Percentiles rank a stretch among this genome's conserved stretches.
These are phyloP conservation scores for Penicillium nucicola DNA, from an alignment of 495 filamentous ascomycete genomes.

Conservation along the genomic window DNA sequence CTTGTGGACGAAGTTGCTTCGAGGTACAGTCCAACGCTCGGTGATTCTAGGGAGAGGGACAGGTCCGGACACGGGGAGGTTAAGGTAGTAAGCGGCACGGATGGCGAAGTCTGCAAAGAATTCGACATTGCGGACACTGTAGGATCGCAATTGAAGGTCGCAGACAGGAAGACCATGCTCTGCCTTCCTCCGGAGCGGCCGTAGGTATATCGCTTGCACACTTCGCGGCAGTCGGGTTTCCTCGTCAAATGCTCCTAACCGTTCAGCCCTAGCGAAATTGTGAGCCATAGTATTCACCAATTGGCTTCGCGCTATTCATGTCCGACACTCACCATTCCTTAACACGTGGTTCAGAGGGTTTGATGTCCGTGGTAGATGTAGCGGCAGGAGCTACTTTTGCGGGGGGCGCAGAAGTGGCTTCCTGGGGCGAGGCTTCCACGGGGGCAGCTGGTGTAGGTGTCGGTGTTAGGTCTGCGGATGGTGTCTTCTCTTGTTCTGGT, in stretches of 20 bases:
- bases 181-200: conserved; percentile 73
- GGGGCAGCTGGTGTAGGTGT: neutral
- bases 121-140: conserved; percentile 84
- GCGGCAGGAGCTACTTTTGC: neutral
- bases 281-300: conserved; percentile 8
- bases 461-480: conserved; percentile 5
- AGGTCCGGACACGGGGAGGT: conserved; percentile 81
- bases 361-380: conserved; percentile 5
- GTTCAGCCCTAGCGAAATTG: conserved; percentile 30
- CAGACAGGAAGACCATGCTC: conserved; percentile 77
- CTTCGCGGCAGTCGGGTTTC: conserved; percentile 62
- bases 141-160: conserved; percentile 90
- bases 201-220: conserved; percentile 81
- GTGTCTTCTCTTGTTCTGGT: conserved; percentile 12
- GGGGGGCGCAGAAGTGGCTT: neutral
- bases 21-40: conserved; percentile 93
- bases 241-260: conserved; percentile 30
- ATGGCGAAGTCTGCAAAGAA: conserved; percentile 95
- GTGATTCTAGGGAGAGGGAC: conserved; percentile 82
- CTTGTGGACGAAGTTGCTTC: conserved; percentile 87
- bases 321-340: conserved; percentile 28
- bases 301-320: neutral
- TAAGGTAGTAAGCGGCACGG: conserved; percentile 90
- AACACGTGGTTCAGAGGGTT: conserved; percentile 16
- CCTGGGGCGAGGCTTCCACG: neutral